Evolutionary conservation across 2,329 filamentous ascomycete species (phyloP).

Genomic region (Colletotrichum sidae): DNA sequence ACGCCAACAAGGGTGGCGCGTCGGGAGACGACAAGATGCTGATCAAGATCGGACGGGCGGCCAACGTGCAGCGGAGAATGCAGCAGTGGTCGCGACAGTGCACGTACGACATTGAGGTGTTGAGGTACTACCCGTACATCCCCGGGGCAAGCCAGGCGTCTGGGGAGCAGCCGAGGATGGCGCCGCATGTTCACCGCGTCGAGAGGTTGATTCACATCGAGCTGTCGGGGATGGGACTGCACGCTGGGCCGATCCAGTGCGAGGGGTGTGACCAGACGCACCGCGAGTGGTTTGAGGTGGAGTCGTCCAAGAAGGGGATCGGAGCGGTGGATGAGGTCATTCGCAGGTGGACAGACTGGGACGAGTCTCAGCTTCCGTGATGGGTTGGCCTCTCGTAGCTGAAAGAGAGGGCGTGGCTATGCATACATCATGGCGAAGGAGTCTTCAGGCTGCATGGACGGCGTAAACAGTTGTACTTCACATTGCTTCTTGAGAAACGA

Average conservation of each 20-base stretch:
- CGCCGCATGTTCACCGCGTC: constrained; percentile 87
- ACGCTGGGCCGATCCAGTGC: constrained; percentile 70
- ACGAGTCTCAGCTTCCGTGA: constrained; percentile 58
- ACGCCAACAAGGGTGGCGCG: constrained; percentile 40
- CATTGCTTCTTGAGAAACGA: too few species aligned
- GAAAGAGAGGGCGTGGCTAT: neutral
- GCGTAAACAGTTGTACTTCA: neutral
- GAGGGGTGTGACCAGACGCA: constrained; percentile 85
- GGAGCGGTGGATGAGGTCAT: constrained; percentile 76
- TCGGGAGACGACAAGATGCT: constrained; percentile 69
- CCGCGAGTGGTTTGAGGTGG: constrained; percentile 94
- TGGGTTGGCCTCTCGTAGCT: neutral
- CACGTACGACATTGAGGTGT: constrained; percentile 86
- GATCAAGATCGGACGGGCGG: constrained; percentile 74
- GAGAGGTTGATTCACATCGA: constrained; percentile 93
- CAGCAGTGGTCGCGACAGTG: constrained; percentile 96
- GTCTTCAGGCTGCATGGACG: neutral
- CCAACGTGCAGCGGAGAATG: constrained; percentile 90
- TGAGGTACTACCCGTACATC: constrained; percentile 92
- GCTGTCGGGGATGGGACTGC: constrained; percentile 71
- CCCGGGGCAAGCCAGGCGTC: constrained; percentile 49
- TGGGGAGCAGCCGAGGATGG: constrained; percentile 69
- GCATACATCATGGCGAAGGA: neutral
- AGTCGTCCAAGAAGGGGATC: constrained; percentile 78
- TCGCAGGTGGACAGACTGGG: constrained; percentile 88